phyloP scores from a whole-genome alignment of 768 basidiomycete species.

The Calvatia gigantea region DNA sequence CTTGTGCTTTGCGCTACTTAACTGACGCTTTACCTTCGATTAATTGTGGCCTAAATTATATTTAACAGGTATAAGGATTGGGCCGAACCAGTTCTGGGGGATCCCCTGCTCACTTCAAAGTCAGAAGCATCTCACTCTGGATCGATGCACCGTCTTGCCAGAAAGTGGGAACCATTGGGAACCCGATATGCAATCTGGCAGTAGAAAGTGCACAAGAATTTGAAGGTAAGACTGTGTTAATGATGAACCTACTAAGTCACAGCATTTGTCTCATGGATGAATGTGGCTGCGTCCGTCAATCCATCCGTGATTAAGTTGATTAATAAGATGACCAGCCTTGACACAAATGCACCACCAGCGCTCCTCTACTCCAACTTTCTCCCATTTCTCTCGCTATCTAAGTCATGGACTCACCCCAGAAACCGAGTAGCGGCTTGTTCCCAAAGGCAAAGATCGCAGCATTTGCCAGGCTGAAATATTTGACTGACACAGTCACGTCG shows the following conservation, averaged over 20 bases:
- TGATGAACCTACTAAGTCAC: too few relatives aligned
- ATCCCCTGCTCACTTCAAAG: too few relatives aligned
- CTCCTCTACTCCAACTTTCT: background rate
- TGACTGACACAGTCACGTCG: conserved; percentile 23
- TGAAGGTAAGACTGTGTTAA: too few relatives aligned
- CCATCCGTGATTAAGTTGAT: too few relatives aligned
- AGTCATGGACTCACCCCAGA: conserved; percentile 1
- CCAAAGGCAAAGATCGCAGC: conserved; percentile 33
- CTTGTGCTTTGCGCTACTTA: too few relatives aligned
- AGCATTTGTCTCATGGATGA: too few relatives aligned
- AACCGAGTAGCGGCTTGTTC: conserved; percentile 6
- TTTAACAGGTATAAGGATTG: conserved; percentile 62
- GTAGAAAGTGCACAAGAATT: conserved; percentile 54
- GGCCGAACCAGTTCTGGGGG: conserved; percentile 54
- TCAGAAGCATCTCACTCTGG: conserved; percentile 67
- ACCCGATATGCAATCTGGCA: conserved; percentile 57
- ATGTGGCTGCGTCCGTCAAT: too few relatives aligned
- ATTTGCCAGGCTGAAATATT: conserved; percentile 32
- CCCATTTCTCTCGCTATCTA: background rate
- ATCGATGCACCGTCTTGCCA: conserved; percentile 57
- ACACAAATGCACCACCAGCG: background rate
- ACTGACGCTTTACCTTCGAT: conserved; percentile 66
- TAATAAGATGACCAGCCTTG: background rate
- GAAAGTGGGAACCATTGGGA: conserved; percentile 61
- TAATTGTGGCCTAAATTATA: conserved; percentile 45